Conservation (phyloP, 2,329 filamentous ascomycete genomes). For the Shiraia sp. region DNA sequence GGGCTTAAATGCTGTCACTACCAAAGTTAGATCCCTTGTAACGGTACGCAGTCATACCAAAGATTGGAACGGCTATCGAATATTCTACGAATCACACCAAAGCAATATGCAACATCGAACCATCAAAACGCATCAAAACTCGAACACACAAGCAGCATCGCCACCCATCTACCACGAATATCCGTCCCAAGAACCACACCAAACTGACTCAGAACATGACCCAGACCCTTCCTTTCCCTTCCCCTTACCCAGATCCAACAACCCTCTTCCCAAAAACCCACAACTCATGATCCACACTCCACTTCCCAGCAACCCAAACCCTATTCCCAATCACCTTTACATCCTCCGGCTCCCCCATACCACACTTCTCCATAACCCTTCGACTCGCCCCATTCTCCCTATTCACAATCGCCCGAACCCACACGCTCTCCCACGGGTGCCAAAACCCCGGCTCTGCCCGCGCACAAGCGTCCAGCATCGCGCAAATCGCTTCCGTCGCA, state of each 20-base stretch:
- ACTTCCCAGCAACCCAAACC: conserved; percentile 23
- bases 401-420: conserved; percentile 29
- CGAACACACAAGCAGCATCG: too few relatives aligned
- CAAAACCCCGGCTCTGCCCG: conserved; percentile 17
- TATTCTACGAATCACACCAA: too few relatives aligned
- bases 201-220: too few relatives aligned
- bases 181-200: too few relatives aligned
- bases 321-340: conserved; percentile 19
- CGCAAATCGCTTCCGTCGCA: conserved; percentile 44
- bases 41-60: too few relatives aligned
- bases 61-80: too few relatives aligned
- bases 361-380: conserved; percentile 28
- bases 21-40: too few relatives aligned
- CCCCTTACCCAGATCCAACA: conserved; percentile 3
- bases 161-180: too few relatives aligned
- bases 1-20: too few relatives aligned
- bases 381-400: conserved; percentile 21
- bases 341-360: conserved; percentile 1
- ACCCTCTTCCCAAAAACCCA: conserved; percentile 20
- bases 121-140: too few relatives aligned
- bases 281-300: conserved; percentile 15
- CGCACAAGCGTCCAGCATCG: conserved; percentile 28
- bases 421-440: conserved; percentile 24
- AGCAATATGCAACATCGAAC: too few relatives aligned
- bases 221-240: too few relatives aligned